Percentiles rank a stretch among this genome's conserved stretches.
phyloP scores from a whole-genome alignment of 257 asterid species.

The Petunia secreta region DNA sequence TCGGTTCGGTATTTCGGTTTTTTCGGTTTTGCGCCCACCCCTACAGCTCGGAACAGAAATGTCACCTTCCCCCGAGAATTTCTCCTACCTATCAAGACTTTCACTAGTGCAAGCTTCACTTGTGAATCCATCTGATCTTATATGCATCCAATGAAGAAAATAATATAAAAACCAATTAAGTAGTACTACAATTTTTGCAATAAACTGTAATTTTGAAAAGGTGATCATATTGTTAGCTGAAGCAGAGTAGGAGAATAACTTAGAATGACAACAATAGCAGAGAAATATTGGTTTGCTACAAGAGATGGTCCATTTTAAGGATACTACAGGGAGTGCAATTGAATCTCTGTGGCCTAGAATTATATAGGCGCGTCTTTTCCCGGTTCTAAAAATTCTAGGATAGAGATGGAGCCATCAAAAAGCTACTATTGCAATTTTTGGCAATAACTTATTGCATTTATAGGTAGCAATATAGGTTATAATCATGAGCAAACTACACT shows the following conservation, averaged over 20 bases:
- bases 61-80: background rate
- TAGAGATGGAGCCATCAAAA: background rate
- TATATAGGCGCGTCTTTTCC: background rate
- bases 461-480: background rate
- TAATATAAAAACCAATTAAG: background rate
- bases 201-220: background rate
- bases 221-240: background rate
- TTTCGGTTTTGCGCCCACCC: background rate
- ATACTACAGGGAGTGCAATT: background rate
- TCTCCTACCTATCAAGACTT: constrained; percentile 6
- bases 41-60: background rate
- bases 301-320: background rate
- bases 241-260: background rate
- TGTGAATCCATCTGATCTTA: background rate
- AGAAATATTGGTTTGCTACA: background rate
- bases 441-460: background rate
- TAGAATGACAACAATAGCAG: background rate
- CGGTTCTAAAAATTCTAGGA: background rate
- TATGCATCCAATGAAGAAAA: background rate
- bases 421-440: background rate
- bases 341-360: background rate
- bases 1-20: too few relatives aligned
- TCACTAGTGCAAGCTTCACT: background rate
- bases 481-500: background rate
- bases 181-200: background rate